phyloP scores from a whole-genome alignment of 441 rosid species.

The Geranium incanum region DNA sequence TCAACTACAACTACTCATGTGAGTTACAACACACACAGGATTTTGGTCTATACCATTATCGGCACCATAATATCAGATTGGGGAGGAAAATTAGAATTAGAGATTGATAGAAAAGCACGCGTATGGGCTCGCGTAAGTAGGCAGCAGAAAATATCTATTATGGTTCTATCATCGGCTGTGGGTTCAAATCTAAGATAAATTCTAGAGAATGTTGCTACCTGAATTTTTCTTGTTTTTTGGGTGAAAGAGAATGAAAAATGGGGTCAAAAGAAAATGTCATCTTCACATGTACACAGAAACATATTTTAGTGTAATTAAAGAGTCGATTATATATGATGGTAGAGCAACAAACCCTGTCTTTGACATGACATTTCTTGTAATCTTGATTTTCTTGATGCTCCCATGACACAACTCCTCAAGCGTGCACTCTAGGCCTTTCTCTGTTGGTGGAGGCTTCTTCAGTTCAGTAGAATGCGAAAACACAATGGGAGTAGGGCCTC shows the following conservation, averaged over 20 bases:
- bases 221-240: too few species aligned
- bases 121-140: neutral
- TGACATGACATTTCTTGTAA: neutral
- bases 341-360: neutral
- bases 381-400: neutral
- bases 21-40: too few species aligned
- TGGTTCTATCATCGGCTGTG: too few species aligned
- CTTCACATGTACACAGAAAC: too few species aligned
- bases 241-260: too few species aligned
- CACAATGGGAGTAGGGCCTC: neutral
- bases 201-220: too few species aligned
- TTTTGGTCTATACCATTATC: neutral
- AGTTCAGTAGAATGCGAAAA: neutral
- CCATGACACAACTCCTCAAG: neutral
- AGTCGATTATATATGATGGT: too few species aligned
- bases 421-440: neutral
- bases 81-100: neutral
- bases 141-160: neutral
- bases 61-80: slow-evolving; percentile 10
- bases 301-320: too few species aligned
- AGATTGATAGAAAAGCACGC: neutral
- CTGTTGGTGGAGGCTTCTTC: neutral
- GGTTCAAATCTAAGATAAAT: too few species aligned
- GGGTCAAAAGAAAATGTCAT: too few species aligned
- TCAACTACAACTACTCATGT: too few species aligned